Conservation (phyloP, 1,284 basidiomycete genomes). For the Moesziomyces globuligerus region DNA sequence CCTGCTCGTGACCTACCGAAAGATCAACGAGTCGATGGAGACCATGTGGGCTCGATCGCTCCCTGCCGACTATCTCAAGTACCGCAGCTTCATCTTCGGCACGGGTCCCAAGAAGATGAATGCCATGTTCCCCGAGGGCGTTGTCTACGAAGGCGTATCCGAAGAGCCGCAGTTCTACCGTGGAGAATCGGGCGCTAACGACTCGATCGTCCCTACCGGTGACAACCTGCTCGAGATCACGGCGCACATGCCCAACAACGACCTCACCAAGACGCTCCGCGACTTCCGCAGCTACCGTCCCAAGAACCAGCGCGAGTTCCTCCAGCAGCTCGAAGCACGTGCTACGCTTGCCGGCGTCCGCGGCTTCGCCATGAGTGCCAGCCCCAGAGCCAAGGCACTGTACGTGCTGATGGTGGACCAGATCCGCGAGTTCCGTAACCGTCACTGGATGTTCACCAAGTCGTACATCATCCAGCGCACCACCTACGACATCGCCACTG, state of each 20-base stretch:
- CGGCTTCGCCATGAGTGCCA: conserved; percentile 41
- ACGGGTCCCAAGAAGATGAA: conserved; percentile 61
- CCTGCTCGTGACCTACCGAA: conserved; percentile 45
- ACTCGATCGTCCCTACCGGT: conserved; percentile 54
- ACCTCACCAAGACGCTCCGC: conserved; percentile 59
- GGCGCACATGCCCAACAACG: conserved; percentile 59
- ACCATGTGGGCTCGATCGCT: conserved; percentile 61
- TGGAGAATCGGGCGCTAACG: conserved; percentile 61
- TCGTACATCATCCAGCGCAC: conserved; percentile 62
- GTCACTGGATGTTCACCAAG: conserved; percentile 64
- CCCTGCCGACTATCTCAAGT: conserved; percentile 59
- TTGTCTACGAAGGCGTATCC: conserved; percentile 58
- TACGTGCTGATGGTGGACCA: conserved; percentile 64
- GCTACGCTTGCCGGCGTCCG: conserved; percentile 44
- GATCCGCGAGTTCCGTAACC: conserved; percentile 59
- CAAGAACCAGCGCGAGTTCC: conserved; percentile 53
- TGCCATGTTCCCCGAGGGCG: conserved; percentile 64
- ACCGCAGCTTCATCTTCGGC: conserved; percentile 65
- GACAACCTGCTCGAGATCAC: conserved; percentile 66
- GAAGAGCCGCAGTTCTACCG: conserved; percentile 50
- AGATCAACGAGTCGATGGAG: conserved; percentile 63
- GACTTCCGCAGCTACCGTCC: conserved; percentile 65
- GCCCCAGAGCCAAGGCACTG: conserved; percentile 45
- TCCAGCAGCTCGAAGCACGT: conserved; percentile 54
- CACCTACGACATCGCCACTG: conserved; percentile 61